Base-by-base conservation (phyloP, 306 rosid species). In the Sesbania bispinosa region DNA sequence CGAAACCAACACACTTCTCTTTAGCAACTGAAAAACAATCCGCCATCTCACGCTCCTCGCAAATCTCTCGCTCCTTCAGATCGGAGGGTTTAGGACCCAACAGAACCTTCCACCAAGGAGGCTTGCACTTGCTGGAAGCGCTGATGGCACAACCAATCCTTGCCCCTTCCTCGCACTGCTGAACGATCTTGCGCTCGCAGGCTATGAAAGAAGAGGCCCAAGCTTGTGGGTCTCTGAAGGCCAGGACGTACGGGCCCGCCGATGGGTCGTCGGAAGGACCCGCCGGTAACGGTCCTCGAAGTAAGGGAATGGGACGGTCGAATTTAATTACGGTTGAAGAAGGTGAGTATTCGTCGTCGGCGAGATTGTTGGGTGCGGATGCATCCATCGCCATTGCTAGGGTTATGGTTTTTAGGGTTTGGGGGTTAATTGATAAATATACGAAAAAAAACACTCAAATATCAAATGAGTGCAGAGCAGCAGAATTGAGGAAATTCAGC, bases 101-200 rank as follows among this genome's bases (percentile, higher is more conserved):
- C 76, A 91, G 38, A 48, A 51, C 48, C 50, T 78, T 83, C 98
- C 97, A 91, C 95, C 98, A 90, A 2, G 91, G 89, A 35, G 90
- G 92, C 84, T 84, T 82, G 13, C 86, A 82, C 10, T n/a, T 68
- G 46, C 67, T 68, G 21, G 86, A 82, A 48, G 86, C 77, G 67
- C 64, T 69, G 8, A 82, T 71, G 5, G 86, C 80, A 42, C 86
- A 82, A 10, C 86, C 86, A 20, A 82, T 74, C 84, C 96, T 83
- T 5, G 95, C 92, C 5, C 95, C 96, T 29, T 79, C 83, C 71
- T 77, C 85, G 72, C 98, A 94, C 83, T 89, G 96, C 43, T 69
- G 75, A 1, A 82, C 48, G 10, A 92, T 81, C 71, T 80, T 88
- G 0, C 80, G 82, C 85, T 87, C 82, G 78, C 92, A 80, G 5